These are phyloP conservation scores for Trichoderma polysporum DNA, from an alignment of 2,329 filamentous ascomycete species.

Conservation along the genomic window DNA sequence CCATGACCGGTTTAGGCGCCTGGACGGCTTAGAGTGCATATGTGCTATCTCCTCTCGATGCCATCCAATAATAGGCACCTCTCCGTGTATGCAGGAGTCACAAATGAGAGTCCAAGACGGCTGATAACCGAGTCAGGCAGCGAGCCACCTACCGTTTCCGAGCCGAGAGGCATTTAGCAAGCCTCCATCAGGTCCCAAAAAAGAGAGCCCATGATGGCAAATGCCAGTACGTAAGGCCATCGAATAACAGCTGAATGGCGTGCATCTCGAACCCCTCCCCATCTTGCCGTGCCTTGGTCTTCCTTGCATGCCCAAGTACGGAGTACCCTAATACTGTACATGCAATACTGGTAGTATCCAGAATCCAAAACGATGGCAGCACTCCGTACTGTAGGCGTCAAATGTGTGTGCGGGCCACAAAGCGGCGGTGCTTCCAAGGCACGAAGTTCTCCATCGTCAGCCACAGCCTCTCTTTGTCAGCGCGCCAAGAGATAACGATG, in stretches of 20 bases:
- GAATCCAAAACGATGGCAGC: background rate
- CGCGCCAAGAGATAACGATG: slow-evolving; percentile 20
- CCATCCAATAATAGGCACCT: slow-evolving; percentile 3
- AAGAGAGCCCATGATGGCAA: background rate
- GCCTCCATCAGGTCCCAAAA: background rate
- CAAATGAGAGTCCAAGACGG: background rate
- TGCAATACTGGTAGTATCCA: background rate
- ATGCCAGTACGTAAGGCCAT: background rate
- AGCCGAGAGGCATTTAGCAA: background rate
- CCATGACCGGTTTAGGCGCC: slow-evolving; percentile 5
- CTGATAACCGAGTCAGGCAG: slow-evolving; percentile 15
- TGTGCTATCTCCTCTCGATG: background rate
- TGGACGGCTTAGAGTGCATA: background rate
- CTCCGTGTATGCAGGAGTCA: slow-evolving; percentile 5
- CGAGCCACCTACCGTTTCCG: slow-evolving; percentile 7
- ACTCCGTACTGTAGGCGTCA: background rate
- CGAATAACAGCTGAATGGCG: background rate
- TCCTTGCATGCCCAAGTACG: background rate
- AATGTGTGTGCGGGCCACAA: background rate
- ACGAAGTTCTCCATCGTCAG: slow-evolving; percentile 14
- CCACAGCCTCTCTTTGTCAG: slow-evolving; percentile 19
- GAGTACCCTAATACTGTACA: too few species aligned
- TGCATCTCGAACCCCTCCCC: background rate
- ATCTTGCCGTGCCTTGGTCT: background rate
- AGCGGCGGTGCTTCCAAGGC: slow-evolving; percentile 13